phyloP scores from a whole-genome alignment of 140 eudicot species.

The Senecio squalidus region DNA sequence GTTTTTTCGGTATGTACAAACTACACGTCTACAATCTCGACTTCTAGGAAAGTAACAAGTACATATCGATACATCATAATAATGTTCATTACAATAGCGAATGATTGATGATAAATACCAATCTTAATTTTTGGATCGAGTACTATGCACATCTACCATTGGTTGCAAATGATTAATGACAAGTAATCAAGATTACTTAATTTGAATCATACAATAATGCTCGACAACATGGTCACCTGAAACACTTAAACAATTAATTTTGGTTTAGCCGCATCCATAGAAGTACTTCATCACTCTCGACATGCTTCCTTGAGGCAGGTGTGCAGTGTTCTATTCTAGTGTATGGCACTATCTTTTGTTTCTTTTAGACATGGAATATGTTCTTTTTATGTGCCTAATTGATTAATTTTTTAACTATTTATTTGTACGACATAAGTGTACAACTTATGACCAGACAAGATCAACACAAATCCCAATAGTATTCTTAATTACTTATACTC shows the following conservation, averaged over 20 bases:
- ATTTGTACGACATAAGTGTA: conserved; percentile 14
- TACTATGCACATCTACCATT: not conserved
- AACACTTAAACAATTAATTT: conserved; percentile 16
- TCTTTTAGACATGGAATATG: conserved; percentile 36
- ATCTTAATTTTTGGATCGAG: too few relatives aligned
- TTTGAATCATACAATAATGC: conserved; percentile 35
- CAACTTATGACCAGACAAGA: conserved; percentile 22
- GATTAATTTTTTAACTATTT: not conserved
- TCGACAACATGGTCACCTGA: conserved; percentile 70
- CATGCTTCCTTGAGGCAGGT: conserved; percentile 31
- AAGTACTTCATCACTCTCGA: conserved; percentile 6
- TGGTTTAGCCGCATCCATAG: not conserved
- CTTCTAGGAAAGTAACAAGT: too few relatives aligned
- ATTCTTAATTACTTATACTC: not conserved
- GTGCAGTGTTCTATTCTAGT: conserved; percentile 32
- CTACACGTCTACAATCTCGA: too few relatives aligned
- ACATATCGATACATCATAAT: too few relatives aligned
- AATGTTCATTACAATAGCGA: too few relatives aligned
- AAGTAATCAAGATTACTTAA: conserved; percentile 20
- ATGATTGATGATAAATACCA: too few relatives aligned
- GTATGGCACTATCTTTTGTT: conserved; percentile 51
- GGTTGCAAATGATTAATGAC: conserved; percentile 32
- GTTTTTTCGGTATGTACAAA: too few relatives aligned
- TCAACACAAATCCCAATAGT: conserved; percentile 21
- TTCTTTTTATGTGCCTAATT: conserved; percentile 1